Conservation (phyloP, 306 rosid genomes). For the Phaseolus lunatus region DNA sequence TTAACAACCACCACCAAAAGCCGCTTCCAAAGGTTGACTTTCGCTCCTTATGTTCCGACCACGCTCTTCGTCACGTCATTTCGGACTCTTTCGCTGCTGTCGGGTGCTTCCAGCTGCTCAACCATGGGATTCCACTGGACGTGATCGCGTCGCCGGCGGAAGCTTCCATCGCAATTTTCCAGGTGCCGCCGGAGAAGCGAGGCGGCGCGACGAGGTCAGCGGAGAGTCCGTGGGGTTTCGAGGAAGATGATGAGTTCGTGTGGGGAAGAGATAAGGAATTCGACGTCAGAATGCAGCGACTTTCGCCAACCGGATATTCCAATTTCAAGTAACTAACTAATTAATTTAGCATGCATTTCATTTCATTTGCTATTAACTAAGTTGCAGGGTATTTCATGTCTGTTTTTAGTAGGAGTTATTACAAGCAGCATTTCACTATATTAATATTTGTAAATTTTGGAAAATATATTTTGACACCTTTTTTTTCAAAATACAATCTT, state of each 20-base stretch:
- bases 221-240: slow-evolving; percentile 1
- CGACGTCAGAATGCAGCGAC: slow-evolving; percentile 64
- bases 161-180: not conserved
- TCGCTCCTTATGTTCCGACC: not conserved
- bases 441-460: too few species aligned
- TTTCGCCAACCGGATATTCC: slow-evolving; percentile 63
- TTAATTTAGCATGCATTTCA: not conserved
- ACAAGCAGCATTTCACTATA: too few species aligned
- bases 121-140: slow-evolving; percentile 13
- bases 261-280: slow-evolving; percentile 50
- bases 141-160: not conserved
- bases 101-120: not conserved
- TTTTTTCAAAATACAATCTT: too few species aligned
- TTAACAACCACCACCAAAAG: not conserved
- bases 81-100: not conserved
- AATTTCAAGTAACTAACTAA: slow-evolving; percentile 56
- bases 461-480: too few species aligned
- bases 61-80: not conserved
- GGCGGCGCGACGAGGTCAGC: not conserved
- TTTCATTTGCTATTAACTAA: not conserved
- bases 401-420: too few species aligned
- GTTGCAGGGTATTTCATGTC: not conserved
- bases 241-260: not conserved
- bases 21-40: not conserved
- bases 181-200: not conserved